Evolutionary conservation across 805 yeast genomes (phyloP).

Genomic region (Wickerhamomyces subpelliculosus): DNA sequence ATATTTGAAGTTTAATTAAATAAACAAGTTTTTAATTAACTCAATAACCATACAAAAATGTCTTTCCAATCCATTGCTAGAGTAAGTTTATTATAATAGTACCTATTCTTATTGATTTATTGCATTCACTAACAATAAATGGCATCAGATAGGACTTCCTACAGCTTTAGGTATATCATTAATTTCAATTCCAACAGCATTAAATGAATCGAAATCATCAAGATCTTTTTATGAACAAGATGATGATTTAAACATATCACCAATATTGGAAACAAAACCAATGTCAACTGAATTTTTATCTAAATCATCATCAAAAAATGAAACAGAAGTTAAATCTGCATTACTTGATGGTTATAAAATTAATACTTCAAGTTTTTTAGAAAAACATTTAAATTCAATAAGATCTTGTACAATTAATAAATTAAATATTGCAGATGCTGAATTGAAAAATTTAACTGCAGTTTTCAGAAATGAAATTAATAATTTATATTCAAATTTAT

Average conservation of each 20-base stretch:
- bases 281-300: conserved; percentile 1
- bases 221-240: conserved; percentile 19
- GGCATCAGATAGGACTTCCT: conserved; percentile 15
- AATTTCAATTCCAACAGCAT: conserved; percentile 34
- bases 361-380: conserved; percentile 17
- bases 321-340: conserved; percentile 7
- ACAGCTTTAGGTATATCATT: conserved; percentile 12
- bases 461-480: conserved; percentile 19
- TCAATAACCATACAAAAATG: no score
- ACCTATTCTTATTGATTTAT: not conserved
- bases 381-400: conserved; percentile 9
- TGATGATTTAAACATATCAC: conserved; percentile 10
- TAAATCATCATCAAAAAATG: conserved; percentile 2
- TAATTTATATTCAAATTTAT: conserved; percentile 7
- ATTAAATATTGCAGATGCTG: conserved; percentile 15
- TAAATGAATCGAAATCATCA: conserved; percentile 17
- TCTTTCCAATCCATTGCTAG: not conserved
- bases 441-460: conserved; percentile 18
- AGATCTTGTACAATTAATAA: conserved; percentile 13
- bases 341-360: conserved; percentile 20
- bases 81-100: not conserved
- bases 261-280: conserved; percentile 2
- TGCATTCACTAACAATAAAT: no score
- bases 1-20: no score
- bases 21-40: no score